Base-by-base conservation (phyloP, 495 filamentous ascomycete genomes). In the Penicillium goetzii region DNA sequence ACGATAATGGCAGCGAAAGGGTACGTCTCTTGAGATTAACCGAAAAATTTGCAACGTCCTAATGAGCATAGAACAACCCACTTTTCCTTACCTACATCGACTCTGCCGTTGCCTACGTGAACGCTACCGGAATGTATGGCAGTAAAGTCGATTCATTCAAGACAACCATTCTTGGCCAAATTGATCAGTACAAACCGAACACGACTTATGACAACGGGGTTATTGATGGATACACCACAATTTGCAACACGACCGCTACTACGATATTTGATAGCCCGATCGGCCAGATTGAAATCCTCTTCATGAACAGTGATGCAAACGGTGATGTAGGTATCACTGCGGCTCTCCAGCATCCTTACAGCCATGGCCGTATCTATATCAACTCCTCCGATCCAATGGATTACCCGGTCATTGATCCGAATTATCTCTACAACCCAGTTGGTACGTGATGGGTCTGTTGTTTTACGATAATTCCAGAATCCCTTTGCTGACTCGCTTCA, bases 331-430 rank as follows among this genome's bases (percentile, higher is more conserved):
- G 74, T n/a, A 68, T 79, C 50, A 73, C 72, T 11, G 74, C 72
- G 2, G 68, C 74, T 28, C 66, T 79, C 2, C 78, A 78, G 54
- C 75, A 76, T 34, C 76, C 76, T 7, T 62, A 71, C 65, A 61
- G 72, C 64, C 54, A 83, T 54, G 64, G 78, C 58, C 57, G 74
- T 55, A 66, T 72, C 67, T 67, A 76, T 68, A 74, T 76, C 73
- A 69, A 74, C 63, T 65, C 76, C 64, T 64, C 75, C 57, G 47
- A 79, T 56, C 63, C 76, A 23, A 64, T 78, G 58, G 72, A 72
- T 26, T 70, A 71, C 52, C 76, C 75, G 0, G 70, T 77, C 15
- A 77, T 78, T 45, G 76, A 78, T 55, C 74, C 74, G 15, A 74
- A 74, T 34, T 77, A 74, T 36, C 57, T 76, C 0, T 33, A 45